Conservation (phyloP, 345 rosid species). For the Zanthoxylum bungeanum region DNA sequence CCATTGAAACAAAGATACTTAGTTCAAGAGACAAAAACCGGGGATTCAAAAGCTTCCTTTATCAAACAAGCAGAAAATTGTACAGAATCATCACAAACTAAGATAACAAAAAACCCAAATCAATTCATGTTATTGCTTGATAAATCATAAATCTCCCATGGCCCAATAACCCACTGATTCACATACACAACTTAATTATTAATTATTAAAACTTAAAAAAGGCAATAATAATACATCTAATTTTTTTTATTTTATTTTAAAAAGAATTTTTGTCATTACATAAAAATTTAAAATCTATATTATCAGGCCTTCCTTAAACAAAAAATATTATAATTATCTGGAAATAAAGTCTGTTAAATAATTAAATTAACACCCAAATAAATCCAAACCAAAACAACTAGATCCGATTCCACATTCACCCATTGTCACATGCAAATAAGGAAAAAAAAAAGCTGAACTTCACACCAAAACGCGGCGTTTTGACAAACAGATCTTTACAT, state of each 20-base stretch:
- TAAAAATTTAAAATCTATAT: not conserved
- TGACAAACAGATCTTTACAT: slow-evolving; percentile 16
- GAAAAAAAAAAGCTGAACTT: not conserved
- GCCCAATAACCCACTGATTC: not conserved
- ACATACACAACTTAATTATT: no score
- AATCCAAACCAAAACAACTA: not conserved
- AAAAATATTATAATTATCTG: not conserved
- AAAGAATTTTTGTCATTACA: no score
- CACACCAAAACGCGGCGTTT: not conserved
- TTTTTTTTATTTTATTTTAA: no score
- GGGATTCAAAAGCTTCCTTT: not conserved
- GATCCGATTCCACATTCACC: slow-evolving; percentile 23
- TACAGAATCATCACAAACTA: not conserved
- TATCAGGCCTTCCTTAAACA: not conserved
- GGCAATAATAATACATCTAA: not conserved
- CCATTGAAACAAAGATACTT: not conserved
- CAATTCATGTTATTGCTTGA: not conserved
- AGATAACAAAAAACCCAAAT: not conserved
- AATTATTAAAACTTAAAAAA: not conserved
- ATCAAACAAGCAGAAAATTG: not conserved
- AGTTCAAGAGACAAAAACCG: not conserved
- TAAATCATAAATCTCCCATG: not conserved
- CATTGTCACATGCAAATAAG: slow-evolving; percentile 3
- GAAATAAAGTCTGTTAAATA: not conserved
- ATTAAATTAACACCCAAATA: not conserved